Percentiles rank a stretch among this genome's conserved stretches.
These are phyloP conservation scores for Termitomyces sp. DNA, from an alignment of 768 basidiomycete genomes.

Conservation along the genomic window DNA sequence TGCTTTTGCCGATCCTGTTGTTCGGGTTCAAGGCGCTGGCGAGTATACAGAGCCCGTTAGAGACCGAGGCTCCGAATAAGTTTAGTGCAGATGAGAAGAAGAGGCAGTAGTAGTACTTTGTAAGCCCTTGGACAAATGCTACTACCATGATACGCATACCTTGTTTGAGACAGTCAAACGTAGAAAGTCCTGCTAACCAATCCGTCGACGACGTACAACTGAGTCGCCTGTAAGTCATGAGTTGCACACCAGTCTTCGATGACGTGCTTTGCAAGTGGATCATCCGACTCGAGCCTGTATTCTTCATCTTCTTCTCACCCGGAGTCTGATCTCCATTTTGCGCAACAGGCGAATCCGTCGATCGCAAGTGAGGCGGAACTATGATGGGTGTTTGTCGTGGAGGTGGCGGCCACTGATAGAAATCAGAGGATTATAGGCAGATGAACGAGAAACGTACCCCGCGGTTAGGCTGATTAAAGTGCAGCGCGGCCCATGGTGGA, in stretches of 20 bases:
- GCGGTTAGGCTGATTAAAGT: slow-evolving; percentile 80
- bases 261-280: too few relatives aligned
- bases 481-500: slow-evolving; percentile 60
- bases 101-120: slow-evolving; percentile 48
- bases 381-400: slow-evolving; percentile 75
- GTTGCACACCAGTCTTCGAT: too few relatives aligned
- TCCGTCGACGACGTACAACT: too few relatives aligned
- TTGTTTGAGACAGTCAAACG: too few relatives aligned
- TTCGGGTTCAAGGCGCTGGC: slow-evolving; percentile 62
- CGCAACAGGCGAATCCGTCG: neutral
- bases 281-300: slow-evolving; percentile 31
- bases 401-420: slow-evolving; percentile 73
- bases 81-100: slow-evolving; percentile 71
- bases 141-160: neutral
- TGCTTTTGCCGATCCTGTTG: slow-evolving; percentile 62
- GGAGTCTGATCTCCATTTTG: slow-evolving; percentile 1
- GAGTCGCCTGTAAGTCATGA: too few relatives aligned
- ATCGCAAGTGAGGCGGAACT: slow-evolving; percentile 57
- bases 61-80: slow-evolving; percentile 59
- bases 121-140: neutral
- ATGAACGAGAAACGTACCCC: slow-evolving; percentile 49
- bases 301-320: slow-evolving; percentile 25
- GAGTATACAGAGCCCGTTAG: slow-evolving; percentile 67
- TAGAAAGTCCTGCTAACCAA: too few relatives aligned
- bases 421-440: neutral